Percentiles rank a stretch among this genome's conserved stretches.
Evolutionary conservation across 2,329 filamentous ascomycete species (phyloP).

Genomic region (Neonectria punicea): DNA sequence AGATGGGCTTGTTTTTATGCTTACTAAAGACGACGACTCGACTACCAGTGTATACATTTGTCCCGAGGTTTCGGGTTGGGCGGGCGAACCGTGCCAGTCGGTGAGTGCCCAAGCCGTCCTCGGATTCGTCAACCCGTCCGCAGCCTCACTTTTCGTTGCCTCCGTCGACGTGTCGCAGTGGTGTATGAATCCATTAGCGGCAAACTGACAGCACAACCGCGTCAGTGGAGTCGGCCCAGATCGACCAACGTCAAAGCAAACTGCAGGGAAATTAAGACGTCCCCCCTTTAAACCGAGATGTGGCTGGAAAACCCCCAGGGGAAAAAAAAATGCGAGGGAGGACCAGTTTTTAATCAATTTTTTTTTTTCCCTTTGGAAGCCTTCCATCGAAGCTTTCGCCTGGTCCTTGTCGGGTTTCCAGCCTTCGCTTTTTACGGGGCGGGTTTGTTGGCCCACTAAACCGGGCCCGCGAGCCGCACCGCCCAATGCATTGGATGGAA

Average conservation of each 20-base stretch:
- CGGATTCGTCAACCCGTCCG: background rate
- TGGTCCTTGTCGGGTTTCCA: background rate
- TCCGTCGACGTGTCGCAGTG: background rate
- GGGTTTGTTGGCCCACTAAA: conserved; percentile 12
- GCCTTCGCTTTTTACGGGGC: conserved; percentile 9
- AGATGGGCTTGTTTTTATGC: background rate
- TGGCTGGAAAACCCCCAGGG: conserved; percentile 8
- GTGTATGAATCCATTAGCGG: background rate
- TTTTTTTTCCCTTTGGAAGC: background rate
- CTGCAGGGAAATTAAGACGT: background rate
- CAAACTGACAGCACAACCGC: conserved; percentile 1
- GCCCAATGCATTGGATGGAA: background rate
- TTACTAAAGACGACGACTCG: background rate
- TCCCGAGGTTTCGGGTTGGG: background rate
- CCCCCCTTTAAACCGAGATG: background rate
- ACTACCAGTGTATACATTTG: no score
- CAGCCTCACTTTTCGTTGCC: conserved; percentile 9
- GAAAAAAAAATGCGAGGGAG: conserved; percentile 7
- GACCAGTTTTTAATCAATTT: background rate
- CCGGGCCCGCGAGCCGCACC: conserved; percentile 8
- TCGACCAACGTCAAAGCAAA: background rate
- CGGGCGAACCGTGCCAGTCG: background rate
- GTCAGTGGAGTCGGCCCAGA: background rate
- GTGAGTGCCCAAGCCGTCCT: background rate
- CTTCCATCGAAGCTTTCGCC: background rate